Base-by-base conservation (phyloP, 805 yeast genomes). In the Metschnikowia chrysomelidarum region DNA sequence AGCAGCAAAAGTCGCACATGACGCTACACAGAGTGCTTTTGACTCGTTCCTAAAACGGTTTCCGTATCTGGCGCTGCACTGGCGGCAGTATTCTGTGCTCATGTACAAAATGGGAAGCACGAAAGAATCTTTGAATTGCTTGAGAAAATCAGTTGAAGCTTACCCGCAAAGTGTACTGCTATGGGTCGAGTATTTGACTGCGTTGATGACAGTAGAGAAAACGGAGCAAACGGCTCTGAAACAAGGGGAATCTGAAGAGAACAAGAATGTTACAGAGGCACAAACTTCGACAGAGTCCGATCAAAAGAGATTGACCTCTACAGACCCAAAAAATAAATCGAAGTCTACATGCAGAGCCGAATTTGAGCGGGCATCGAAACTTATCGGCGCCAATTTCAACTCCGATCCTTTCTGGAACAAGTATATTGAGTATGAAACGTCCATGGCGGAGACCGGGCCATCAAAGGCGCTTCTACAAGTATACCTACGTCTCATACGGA, bases 401-500 rank as follows among this genome's bases (percentile, higher is more conserved):
- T 72, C 94, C 2, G 94, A 88, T 55, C 67, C 78, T 1, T 61
- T 89, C 31, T 91, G 97, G 98, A 95, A 88, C 55, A 67, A 73
- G 35, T 80, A 77, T 42, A 58, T 91, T 16, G 81, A 73, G 24
- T 83, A 78, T 63, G 52, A 46, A 36, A 17, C 24, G 3, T 18
- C 28, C 4, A 48, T 54, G 11, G 30, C 50, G 5, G 38, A 41
- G 14, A 30, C 25, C 7, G 8, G n/a, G 9, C 25, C 36, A 5
- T 32, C 36, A 8, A 15, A 8, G 3, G 69, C 64, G 23, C 56
- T 72, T 4, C 43, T 59, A n/a, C 55, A 57, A 3, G 49, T 77
- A 1, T 69, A 80, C 38, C 48, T 70, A 19, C 61, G 63, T 39
- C 59, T 80, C 29, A 57, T 78, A 24, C 53, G 54, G 25, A 64